These are phyloP conservation scores for Rhododendron simsii DNA, from an alignment of 148 eudicot genomes.

Conservation along the genomic window DNA sequence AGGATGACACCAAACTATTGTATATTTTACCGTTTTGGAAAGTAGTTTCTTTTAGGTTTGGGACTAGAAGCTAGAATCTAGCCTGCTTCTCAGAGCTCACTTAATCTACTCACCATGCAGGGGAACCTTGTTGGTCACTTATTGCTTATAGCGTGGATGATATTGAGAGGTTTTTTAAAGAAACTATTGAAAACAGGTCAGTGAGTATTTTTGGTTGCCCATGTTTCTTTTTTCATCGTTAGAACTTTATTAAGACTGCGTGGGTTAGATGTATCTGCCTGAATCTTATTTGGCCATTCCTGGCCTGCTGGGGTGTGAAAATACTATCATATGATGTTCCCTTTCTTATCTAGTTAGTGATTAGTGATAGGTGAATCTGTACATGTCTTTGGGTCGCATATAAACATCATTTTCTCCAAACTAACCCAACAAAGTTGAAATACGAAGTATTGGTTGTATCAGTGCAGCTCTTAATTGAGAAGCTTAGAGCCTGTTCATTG, in stretches of 20 bases:
- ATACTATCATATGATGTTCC: background rate
- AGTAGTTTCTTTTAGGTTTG: background rate
- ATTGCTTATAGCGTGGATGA: slow-evolving; percentile 60
- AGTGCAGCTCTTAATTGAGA: background rate
- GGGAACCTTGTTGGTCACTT: slow-evolving; percentile 82
- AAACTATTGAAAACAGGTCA: slow-evolving; percentile 67
- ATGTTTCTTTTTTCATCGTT: background rate
- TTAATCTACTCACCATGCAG: slow-evolving; percentile 28
- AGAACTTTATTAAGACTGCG: background rate
- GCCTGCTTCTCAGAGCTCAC: background rate
- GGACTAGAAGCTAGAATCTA: background rate
- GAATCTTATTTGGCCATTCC: slow-evolving; percentile 6
- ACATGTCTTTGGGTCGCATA: background rate
- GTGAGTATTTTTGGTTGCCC: background rate
- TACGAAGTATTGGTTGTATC: background rate
- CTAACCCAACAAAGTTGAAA: background rate
- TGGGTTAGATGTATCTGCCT: background rate
- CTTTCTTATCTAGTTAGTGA: background rate
- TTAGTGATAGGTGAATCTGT: background rate
- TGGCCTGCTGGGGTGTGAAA: background rate
- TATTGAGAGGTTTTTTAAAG: slow-evolving; percentile 75
- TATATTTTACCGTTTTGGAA: background rate
- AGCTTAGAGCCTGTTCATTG: background rate
- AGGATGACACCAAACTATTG: background rate
- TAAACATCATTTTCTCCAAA: background rate